Base-by-base conservation (phyloP, 2,329 filamentous ascomycete species). In the Ascomycota sp. region DNA sequence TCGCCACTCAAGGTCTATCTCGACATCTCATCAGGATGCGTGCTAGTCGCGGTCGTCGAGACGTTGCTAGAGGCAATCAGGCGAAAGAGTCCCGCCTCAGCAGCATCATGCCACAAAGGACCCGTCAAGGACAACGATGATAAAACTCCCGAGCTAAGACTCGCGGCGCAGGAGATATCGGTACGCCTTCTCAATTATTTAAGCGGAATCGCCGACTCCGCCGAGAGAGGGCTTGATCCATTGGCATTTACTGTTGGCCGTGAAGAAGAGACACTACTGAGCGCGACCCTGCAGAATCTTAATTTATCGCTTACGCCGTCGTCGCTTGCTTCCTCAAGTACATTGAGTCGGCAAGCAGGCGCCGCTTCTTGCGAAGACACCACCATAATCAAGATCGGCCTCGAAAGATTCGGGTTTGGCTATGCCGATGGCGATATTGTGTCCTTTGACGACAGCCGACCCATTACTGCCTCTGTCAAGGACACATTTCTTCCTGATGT, bases 371-470 rank as follows among this genome's bases (percentile, higher is more conserved):
- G 27, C 45, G 51, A 40, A 11, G 29, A 35, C 12, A 43, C 39
- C 23, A 36, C 40, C 10, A 31, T 44, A 24, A 55, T 43, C 4
- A 57, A 47, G 25, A 40, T 71, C 8, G 53, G 60, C 26, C 41
- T 75, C 2, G 56, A 66, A 36, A 68, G 65, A 36, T 67, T 77
- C 40, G 56, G 55, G 0, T 69, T 77, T 38, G 70, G 71, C 1
- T 75, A 76, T 42, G 57, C 61, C 2, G 57, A 66, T 35, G 68
- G 67, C 24, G 63, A 71, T 32, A 73, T 77, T 23, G 36, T 77
- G 23, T 73, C 65, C 2, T 76, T 77, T 36, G 64, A 74, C 38
- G 57, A 60, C 24, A 57, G 55, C 12, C 52, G 61, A 23, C 63
- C 67, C 28, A 63, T 73, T 60, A 62, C 60, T 23, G 57, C 64